A percentile compares a stretch with the other conserved stretches of the same genome.
Conservation (phyloP, 225 moss, liverwort and hornwort genomes). For the Polytrichum formosum region DNA sequence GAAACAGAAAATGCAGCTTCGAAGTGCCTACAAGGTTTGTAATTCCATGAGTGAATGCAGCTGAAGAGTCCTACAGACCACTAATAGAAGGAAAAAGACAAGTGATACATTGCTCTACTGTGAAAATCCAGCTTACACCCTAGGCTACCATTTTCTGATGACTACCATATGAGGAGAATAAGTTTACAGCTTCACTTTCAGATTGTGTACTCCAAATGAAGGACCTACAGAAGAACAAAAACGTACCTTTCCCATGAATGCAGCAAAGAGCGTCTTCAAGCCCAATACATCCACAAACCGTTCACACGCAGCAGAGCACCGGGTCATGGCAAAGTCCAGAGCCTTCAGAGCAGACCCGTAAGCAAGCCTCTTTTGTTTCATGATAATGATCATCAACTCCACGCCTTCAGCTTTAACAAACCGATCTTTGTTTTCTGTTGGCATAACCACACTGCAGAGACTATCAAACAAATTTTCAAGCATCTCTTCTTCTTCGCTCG, state of each 20-base stretch:
- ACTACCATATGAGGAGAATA: too few relatives aligned
- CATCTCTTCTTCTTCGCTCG: conserved; percentile 96
- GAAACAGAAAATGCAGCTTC: too few relatives aligned
- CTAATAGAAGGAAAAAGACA: too few relatives aligned
- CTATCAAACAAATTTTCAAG: conserved; percentile 90
- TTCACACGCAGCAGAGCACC: conserved; percentile 87
- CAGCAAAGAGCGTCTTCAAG: conserved; percentile 91
- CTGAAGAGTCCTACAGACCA: too few relatives aligned
- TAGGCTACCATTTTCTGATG: too few relatives aligned
- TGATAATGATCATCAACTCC: conserved; percentile 96
- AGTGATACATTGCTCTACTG: too few relatives aligned
- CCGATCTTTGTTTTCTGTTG: conserved; percentile 88
- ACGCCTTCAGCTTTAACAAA: conserved; percentile 97
- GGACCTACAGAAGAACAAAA: conserved; percentile 2
- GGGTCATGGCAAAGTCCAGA: conserved; percentile 92
- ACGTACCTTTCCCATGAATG: conserved; percentile 90
- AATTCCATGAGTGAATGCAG: too few relatives aligned
- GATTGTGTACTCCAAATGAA: too few relatives aligned
- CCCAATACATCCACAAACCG: conserved; percentile 96
- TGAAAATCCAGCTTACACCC: too few relatives aligned
- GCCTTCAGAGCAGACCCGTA: conserved; percentile 97
- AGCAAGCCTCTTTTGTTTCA: conserved; percentile 94
- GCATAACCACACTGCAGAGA: conserved; percentile 94
- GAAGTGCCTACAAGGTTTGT: too few relatives aligned
- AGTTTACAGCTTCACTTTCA: too few relatives aligned